phyloP scores from a whole-genome alignment of 1,139 yeast species.

The Pichiaceae sp. region DNA sequence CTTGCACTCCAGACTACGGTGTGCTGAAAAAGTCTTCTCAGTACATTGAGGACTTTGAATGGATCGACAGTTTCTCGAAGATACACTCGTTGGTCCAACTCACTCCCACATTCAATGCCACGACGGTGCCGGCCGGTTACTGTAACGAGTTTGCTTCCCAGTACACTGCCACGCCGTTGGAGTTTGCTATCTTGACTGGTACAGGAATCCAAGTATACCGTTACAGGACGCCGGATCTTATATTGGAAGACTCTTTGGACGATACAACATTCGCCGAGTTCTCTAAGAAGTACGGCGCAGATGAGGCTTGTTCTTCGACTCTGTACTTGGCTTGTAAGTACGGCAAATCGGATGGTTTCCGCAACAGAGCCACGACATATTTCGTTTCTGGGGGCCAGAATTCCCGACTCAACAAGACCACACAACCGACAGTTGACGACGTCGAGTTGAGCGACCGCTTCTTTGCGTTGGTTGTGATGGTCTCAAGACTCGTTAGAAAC shows the following conservation, averaged over 20 bases:
- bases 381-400: conserved; percentile 50
- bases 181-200: conserved; percentile 75
- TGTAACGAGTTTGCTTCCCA: conserved; percentile 82
- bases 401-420: conserved; percentile 35
- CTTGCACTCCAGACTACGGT: conserved; percentile 80
- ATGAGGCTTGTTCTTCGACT: conserved; percentile 84
- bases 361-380: conserved; percentile 40
- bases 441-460: conserved; percentile 87
- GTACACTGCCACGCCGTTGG: conserved; percentile 53
- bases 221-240: conserved; percentile 71
- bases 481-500: conserved; percentile 70
- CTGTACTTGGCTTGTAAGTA: conserved; percentile 74
- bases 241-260: conserved; percentile 60
- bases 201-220: conserved; percentile 71
- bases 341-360: conserved; percentile 46
- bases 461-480: conserved; percentile 78
- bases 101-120: conserved; percentile 64
- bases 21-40: conserved; percentile 62
- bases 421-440: conserved; percentile 44
- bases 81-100: conserved; percentile 69
- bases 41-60: conserved; percentile 77
- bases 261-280: conserved; percentile 40
- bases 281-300: conserved; percentile 47
- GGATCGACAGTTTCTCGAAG: conserved; percentile 47
- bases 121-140: conserved; percentile 68